A percentile compares a stretch with the other conserved stretches of the same genome.
Conservation (phyloP, 139 green algal species). For the Nannochloris sp. region DNA sequence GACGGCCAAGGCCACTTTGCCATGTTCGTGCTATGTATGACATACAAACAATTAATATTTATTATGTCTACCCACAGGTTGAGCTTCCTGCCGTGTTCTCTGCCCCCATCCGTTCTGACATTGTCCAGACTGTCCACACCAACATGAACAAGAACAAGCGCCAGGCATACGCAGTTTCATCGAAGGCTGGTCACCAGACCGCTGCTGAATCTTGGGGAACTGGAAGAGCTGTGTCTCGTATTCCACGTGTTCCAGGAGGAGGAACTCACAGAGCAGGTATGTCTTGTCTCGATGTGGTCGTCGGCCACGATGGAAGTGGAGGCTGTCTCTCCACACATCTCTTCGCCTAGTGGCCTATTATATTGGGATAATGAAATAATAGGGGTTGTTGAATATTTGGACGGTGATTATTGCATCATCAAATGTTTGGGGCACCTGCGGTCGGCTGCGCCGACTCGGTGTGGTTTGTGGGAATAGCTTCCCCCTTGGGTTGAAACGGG, state of each 20-base stretch:
- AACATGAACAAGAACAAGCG: slow-evolving; percentile 94
- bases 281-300: neutral
- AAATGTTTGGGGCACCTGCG: neutral
- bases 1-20: neutral
- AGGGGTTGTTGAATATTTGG: neutral
- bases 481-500: too few species aligned
- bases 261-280: slow-evolving; percentile 83
- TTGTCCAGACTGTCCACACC: slow-evolving; percentile 84
- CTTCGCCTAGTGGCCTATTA: too few species aligned
- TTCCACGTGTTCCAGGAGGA: slow-evolving; percentile 94
- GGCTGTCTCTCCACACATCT: neutral
- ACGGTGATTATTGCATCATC: neutral
- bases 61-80: slow-evolving; percentile 34
- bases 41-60: slow-evolving; percentile 2
- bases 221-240: slow-evolving; percentile 97
- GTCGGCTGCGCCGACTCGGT: neutral
- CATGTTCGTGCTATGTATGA: neutral
- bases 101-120: slow-evolving; percentile 83
- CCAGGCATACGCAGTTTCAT: slow-evolving; percentile 92
- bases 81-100: slow-evolving; percentile 84
- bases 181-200: slow-evolving; percentile 91
- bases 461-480: neutral
- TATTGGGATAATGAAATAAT: neutral
- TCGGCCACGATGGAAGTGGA: neutral
- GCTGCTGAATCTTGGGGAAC: slow-evolving; percentile 98